These are phyloP conservation scores for Talaromyces sp. DNA, from an alignment of 2,329 filamentous ascomycete genomes.

Conservation along the genomic window DNA sequence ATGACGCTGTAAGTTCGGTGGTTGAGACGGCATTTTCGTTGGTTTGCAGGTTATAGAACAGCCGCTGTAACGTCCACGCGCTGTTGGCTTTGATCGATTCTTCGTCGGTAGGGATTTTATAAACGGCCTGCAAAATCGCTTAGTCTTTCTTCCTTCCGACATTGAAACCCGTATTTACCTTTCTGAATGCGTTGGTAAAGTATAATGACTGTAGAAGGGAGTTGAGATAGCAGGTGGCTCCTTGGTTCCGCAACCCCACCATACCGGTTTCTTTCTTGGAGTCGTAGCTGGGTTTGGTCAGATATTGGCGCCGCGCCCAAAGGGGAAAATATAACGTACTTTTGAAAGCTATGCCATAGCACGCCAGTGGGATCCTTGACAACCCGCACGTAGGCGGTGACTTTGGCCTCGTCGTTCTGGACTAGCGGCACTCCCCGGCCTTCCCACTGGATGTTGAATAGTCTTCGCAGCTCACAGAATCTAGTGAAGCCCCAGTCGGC, in stretches of 20 bases:
- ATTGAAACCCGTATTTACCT: constrained; percentile 49
- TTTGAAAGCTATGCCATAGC: constrained; percentile 45
- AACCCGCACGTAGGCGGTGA: constrained; percentile 46
- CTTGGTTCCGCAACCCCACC: constrained; percentile 94
- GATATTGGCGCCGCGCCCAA: background rate
- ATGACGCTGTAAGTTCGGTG: constrained; percentile 89
- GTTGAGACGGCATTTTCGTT: constrained; percentile 79
- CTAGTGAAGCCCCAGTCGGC: constrained; percentile 99
- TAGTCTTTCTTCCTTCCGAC: background rate
- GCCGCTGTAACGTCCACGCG: constrained; percentile 84
- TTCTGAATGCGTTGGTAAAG: constrained; percentile 89
- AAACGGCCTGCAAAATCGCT: constrained; percentile 64
- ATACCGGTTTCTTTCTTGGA: constrained; percentile 99
- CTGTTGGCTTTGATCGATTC: constrained; percentile 80
- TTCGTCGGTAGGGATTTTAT: constrained; percentile 88
- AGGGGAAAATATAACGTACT: constrained; percentile 24
- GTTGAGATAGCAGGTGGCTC: constrained; percentile 85
- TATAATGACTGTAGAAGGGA: constrained; percentile 79
- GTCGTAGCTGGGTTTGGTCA: constrained; percentile 60
- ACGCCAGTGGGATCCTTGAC: constrained; percentile 48
- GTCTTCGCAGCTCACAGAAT: constrained; percentile 80
- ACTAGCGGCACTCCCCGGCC: constrained; percentile 55
- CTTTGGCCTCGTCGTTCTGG: constrained; percentile 43
- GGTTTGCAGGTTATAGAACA: constrained; percentile 94
- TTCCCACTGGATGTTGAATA: constrained; percentile 77